Base-by-base conservation (phyloP, 2,329 filamentous ascomycete species). In the Dactylellina haptotyla region DNA sequence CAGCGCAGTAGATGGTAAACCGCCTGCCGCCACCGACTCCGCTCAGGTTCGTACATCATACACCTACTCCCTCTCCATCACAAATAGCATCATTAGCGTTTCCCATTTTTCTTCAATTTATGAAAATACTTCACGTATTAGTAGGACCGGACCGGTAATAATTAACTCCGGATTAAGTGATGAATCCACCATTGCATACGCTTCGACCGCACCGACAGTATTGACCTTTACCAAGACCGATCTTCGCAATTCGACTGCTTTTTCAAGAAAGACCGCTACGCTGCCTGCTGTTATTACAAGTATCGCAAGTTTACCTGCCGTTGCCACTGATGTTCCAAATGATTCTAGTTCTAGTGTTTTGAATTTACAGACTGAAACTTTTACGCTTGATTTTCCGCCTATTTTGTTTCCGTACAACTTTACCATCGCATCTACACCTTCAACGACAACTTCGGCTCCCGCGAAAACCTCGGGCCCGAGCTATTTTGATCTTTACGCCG, bases 101-200 rank as follows among this genome's bases (percentile, higher is more conserved):
- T 71, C 66, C 48, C 66, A 50, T 51, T 71, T 39, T 39, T 63
- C 58, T 30, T 57, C 58, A 53, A 48, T 71, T 53, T 71, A 71
- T 71, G 50, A 63, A 64, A 59, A 25, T 58, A 63, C 58, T 53
- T 71, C 66, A 58, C 66, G 66, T 53, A 71, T 70, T 57, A 70
- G 56, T 41, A 70, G 57, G 65, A 57, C 57, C 50, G 57, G 65
- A 57, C 65, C 57, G 41, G 65, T 70, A 62, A 57, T 70, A 70
- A 70, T 70, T 62, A 70, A 70, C 65, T 70, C 65, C 65, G 65
- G 65, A n/a, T 70, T 25, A 63, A 63, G 65, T 63, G 65, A 70
- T 50, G 65, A 70, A 70, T 70, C 56, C 39, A 70, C 65, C 12
- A 25, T 62, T 37, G 64, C 54, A 26, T 62, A 70, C 37, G 41